Base-by-base conservation (phyloP, 148 eudicot genomes). In the Spergularia marina region DNA sequence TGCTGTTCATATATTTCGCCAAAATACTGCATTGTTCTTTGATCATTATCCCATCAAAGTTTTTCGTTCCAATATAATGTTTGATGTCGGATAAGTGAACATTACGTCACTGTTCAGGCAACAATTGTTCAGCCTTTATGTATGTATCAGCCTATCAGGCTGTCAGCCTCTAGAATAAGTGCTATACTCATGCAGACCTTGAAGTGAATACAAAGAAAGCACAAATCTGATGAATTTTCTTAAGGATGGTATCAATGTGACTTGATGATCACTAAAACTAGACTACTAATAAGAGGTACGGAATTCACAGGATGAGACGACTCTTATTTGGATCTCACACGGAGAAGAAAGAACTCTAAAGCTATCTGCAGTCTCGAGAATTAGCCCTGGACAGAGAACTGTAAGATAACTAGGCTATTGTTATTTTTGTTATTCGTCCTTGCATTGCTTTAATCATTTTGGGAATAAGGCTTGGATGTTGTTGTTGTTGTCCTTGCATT, bases 301-400 rank as follows among this genome's bases (percentile, higher is more conserved):
- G 55, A 73, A 34, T 83, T 74, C 61, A 72, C 89, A 95, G 98
- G 98, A 95, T 78, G 98, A 90, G 84, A 81, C 88, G 41, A 75
- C 87, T 72, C 81, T 95, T 40, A 83, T 92, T 64, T 95, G 98
- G 98, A 82, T 85, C 76, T 95, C 98, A 16, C 90, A 79, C 76
- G 91, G 91, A 75, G 85, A 82, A 76, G 96, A 95, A 87, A 92
- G 94, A 78, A 83, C 69, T 80, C 75, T 95, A 74, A 92, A 78
- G 81, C 74, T 95, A 81, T 84, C 96, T 74, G 36, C 83, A 21
- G 97, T 92, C 79, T 52, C 86, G 74, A 77, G 84, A 82, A 89
- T 95, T 82, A 74, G 90, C 51, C 92, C 87, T 55, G 98, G 97
- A 73, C 98, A 95, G 78, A 89, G 97, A 95, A 95, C 98, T 52